These are phyloP conservation scores for Coemansia sp. DNA, from an alignment of 192 early-diverging fungal species.

Conservation along the genomic window DNA sequence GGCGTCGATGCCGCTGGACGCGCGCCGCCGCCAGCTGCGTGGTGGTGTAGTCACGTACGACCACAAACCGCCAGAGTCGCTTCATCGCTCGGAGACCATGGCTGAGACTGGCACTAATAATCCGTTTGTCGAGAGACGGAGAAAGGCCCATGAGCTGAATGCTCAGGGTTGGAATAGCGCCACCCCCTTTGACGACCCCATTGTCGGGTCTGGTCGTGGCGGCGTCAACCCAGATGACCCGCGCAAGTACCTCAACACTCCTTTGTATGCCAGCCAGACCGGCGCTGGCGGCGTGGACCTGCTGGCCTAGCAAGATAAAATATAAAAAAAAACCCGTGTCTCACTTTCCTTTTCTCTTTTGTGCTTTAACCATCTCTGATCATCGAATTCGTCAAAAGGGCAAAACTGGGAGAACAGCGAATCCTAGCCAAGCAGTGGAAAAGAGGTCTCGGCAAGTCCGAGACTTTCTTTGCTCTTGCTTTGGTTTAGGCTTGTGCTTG, in stretches of 20 bases:
- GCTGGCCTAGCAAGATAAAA: slow-evolving; percentile 5
- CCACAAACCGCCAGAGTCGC: background rate
- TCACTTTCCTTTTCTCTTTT: background rate
- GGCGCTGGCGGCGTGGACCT: slow-evolving; percentile 17
- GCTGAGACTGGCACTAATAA: slow-evolving; percentile 21
- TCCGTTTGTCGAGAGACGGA: slow-evolving; percentile 46
- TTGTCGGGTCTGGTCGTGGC: slow-evolving; percentile 17
- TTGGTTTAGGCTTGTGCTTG: too few species aligned
- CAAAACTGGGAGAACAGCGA: too few species aligned
- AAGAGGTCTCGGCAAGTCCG: background rate
- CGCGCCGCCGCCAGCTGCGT: slow-evolving; percentile 17
- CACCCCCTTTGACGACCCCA: slow-evolving; percentile 31
- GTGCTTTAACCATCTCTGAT: background rate
- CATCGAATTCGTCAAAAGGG: background rate
- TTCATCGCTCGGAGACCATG: slow-evolving; percentile 24
- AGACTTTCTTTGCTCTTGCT: too few species aligned
- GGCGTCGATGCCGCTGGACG: slow-evolving; percentile 26
- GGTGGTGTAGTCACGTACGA: slow-evolving; percentile 27
- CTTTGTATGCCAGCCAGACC: slow-evolving; percentile 39
- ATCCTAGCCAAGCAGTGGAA: too few species aligned
- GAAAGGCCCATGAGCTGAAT: slow-evolving; percentile 26
- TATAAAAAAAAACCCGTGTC: background rate
- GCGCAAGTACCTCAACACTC: slow-evolving; percentile 47
- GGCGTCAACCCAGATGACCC: slow-evolving; percentile 41
- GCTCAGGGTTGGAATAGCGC: slow-evolving; percentile 29